phyloP scores from a whole-genome alignment of 2,329 filamentous ascomycete genomes.

The Diplocarpon mali region DNA sequence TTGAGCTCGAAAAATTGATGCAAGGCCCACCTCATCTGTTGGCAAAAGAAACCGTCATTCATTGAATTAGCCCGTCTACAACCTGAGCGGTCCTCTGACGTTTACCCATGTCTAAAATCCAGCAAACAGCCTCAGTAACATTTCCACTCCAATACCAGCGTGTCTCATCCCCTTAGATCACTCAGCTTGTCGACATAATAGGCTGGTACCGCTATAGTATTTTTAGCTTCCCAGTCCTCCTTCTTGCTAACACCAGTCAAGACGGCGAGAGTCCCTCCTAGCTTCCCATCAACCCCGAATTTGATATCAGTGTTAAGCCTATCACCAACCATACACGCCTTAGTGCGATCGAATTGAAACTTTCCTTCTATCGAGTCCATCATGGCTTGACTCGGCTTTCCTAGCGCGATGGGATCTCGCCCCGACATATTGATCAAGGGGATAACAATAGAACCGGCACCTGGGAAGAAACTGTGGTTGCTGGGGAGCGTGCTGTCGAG shows the following conservation, averaged over 20 bases:
- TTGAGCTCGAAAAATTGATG: no score
- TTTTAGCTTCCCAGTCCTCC: slow-evolving; percentile 65
- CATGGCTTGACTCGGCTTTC: slow-evolving; percentile 97
- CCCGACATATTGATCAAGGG: slow-evolving; percentile 65
- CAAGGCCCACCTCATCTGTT: no score
- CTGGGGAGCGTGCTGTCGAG: slow-evolving; percentile 81
- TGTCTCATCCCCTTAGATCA: slow-evolving; percentile 46
- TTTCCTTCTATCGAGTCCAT: slow-evolving; percentile 98
- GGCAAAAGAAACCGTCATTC: no score
- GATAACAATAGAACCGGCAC: slow-evolving; percentile 72
- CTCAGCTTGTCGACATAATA: slow-evolving; percentile 79
- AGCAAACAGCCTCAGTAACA: no score
- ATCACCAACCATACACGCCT: slow-evolving; percentile 94
- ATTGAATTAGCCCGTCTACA: no score
- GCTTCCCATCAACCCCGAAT: slow-evolving; percentile 81
- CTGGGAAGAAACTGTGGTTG: slow-evolving; percentile 75
- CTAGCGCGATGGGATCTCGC: slow-evolving; percentile 63
- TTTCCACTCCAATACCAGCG: no score
- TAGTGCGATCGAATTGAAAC: slow-evolving; percentile 73
- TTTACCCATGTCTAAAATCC: no score
- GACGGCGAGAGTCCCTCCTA: slow-evolving; percentile 86
- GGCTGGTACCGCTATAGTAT: slow-evolving; percentile 58
- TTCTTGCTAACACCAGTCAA: slow-evolving; percentile 83
- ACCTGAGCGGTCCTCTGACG: no score
- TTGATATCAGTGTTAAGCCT: slow-evolving; percentile 90